phyloP scores from a whole-genome alignment of 495 filamentous ascomycete genomes.

The Aspergillus kassunensis region DNA sequence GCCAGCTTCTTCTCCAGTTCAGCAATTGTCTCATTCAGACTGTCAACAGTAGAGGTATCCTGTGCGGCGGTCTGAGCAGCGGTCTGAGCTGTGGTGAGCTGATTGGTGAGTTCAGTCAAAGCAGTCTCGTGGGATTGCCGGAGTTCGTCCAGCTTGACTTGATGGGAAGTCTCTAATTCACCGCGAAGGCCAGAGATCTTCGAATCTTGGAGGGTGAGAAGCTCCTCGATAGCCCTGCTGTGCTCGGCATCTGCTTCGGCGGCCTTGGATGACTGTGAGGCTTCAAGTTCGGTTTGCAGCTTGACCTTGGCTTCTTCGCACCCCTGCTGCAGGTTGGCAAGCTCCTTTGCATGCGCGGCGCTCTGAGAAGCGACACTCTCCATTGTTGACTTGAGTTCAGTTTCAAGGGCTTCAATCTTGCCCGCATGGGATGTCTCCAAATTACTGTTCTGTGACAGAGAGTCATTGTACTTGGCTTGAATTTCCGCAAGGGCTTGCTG shows the following conservation, averaged over 20 bases:
- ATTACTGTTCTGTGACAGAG: conserved; percentile 29
- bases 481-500: conserved; percentile 32
- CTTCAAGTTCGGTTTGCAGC: conserved; percentile 34
- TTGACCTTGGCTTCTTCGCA: conserved; percentile 32
- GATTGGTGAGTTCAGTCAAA: conserved; percentile 29
- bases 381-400: conserved; percentile 30
- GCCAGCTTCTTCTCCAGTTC: conserved; percentile 39
- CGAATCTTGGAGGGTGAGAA: conserved; percentile 41
- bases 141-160: conserved; percentile 37
- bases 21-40: conserved; percentile 31
- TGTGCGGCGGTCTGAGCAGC: conserved; percentile 25
- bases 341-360: conserved; percentile 30
- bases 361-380: conserved; percentile 31
- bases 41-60: conserved; percentile 37
- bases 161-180: conserved; percentile 37
- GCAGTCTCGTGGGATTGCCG: conserved; percentile 35
- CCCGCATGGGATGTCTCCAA: conserved; percentile 33
- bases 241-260: conserved; percentile 42
- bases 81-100: conserved; percentile 34
- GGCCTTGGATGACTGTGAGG: conserved; percentile 27
- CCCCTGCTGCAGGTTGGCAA: conserved; percentile 34
- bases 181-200: conserved; percentile 35
- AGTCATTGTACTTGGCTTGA: conserved; percentile 39
- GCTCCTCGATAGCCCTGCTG: conserved; percentile 41
- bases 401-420: conserved; percentile 32